Conservation (phyloP, 2,329 filamentous ascomycete species). For the Pseudocercospora pini-densiflorae region DNA sequence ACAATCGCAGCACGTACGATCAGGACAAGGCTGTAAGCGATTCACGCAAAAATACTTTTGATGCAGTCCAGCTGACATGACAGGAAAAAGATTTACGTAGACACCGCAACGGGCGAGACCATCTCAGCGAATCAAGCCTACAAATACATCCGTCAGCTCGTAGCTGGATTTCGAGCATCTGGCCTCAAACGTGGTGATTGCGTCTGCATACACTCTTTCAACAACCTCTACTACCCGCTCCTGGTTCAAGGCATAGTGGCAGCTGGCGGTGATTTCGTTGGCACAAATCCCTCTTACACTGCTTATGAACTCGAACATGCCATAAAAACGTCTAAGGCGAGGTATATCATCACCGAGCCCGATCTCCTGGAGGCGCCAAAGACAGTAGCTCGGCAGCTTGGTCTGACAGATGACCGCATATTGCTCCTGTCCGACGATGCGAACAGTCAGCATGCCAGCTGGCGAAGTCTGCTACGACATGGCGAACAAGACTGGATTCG, state of each 20-base stretch:
- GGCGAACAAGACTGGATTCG: conserved; percentile 54
- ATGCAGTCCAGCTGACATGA: not conserved
- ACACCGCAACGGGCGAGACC: conserved; percentile 6
- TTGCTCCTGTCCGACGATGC: conserved; percentile 44
- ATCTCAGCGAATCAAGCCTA: conserved; percentile 22
- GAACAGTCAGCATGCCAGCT: conserved; percentile 29
- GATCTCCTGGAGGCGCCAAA: conserved; percentile 44
- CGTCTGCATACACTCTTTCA: conserved; percentile 60
- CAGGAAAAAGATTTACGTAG: conserved; percentile 7
- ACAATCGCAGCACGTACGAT: not conserved
- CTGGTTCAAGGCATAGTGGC: conserved; percentile 31
- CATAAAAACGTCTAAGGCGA: conserved; percentile 33
- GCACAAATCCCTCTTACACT: conserved; percentile 42
- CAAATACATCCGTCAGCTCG: conserved; percentile 50
- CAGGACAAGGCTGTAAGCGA: conserved; percentile 36
- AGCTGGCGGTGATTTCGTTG: conserved; percentile 39
- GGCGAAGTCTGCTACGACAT: conserved; percentile 42
- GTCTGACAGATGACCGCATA: conserved; percentile 45
- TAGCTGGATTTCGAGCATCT: conserved; percentile 53
- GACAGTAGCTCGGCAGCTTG: conserved; percentile 31
- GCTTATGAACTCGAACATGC: conserved; percentile 38
- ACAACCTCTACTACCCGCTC: conserved; percentile 45
- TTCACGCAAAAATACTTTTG: too few species aligned
- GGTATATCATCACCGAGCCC: conserved; percentile 37
- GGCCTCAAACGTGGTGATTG: conserved; percentile 56